Conservation (phyloP, 2,329 filamentous ascomycete genomes). For the Cladorrhinum sp. region DNA sequence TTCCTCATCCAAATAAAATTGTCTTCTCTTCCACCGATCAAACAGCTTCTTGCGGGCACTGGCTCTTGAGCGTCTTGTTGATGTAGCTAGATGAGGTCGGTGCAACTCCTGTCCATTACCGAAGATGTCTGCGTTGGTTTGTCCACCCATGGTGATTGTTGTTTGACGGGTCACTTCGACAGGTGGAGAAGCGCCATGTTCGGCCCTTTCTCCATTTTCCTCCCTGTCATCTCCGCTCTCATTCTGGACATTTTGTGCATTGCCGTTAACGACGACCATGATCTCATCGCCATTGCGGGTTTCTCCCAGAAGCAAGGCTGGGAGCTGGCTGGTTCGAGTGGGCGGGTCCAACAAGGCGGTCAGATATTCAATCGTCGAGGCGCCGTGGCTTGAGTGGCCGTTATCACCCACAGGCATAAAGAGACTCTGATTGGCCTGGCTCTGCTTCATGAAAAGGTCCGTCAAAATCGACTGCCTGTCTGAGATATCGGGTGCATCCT, state of each 20-base stretch:
- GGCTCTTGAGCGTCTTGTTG: conserved; percentile 30
- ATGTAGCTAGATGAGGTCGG: conserved; percentile 12
- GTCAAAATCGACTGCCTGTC: conserved; percentile 60
- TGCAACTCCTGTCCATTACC: conserved; percentile 4
- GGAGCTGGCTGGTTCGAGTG: conserved; percentile 41
- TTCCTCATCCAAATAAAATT: conserved; percentile 83
- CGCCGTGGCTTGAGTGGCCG: conserved; percentile 28
- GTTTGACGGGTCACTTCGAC: conserved; percentile 1
- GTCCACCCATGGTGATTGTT: not conserved
- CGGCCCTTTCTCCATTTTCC: not conserved
- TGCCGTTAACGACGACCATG: conserved; percentile 23
- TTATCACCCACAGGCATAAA: conserved; percentile 26
- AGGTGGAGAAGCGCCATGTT: conserved; percentile 9
- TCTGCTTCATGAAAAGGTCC: conserved; percentile 41
- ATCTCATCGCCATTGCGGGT: conserved; percentile 25
- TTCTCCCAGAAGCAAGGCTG: conserved; percentile 38
- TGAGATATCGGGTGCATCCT: conserved; percentile 58
- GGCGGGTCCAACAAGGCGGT: conserved; percentile 46
- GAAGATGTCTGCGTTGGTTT: not conserved
- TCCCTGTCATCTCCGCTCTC: conserved; percentile 11
- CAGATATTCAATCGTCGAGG: conserved; percentile 41
- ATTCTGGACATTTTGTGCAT: conserved; percentile 19
- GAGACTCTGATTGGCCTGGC: conserved; percentile 9
- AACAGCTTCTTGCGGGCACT: conserved; percentile 54
- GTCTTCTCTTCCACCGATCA: conserved; percentile 71